Conservation (phyloP, 371 early-diverging fungal species). For the Batrachochytrium dendrobatidis region DNA sequence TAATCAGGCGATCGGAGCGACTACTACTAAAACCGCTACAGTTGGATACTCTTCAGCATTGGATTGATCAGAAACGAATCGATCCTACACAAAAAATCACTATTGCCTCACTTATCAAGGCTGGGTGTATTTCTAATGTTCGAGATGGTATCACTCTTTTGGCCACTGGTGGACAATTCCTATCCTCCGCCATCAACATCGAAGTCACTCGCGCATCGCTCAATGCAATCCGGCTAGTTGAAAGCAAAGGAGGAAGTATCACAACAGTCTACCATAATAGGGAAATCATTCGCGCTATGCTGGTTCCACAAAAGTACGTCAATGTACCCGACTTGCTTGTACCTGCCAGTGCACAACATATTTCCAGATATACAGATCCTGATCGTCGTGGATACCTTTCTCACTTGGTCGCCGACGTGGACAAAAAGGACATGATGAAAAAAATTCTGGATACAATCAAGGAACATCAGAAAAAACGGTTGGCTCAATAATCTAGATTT, state of each 20-base stretch:
- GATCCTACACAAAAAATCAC: slow-evolving; percentile 78
- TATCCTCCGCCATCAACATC: slow-evolving; percentile 58
- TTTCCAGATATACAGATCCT: slow-evolving; percentile 28
- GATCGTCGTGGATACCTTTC: slow-evolving; percentile 30
- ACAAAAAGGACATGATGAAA: slow-evolving; percentile 13
- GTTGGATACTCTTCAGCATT: slow-evolving; percentile 85
- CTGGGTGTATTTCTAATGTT: slow-evolving; percentile 67
- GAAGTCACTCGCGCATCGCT: slow-evolving; percentile 81
- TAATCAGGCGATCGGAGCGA: neutral
- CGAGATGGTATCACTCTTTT: slow-evolving; percentile 83
- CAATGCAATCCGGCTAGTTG: slow-evolving; percentile 74
- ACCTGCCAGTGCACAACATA: slow-evolving; percentile 40
- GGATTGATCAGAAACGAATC: slow-evolving; percentile 79
- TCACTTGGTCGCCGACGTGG: slow-evolving; percentile 7
- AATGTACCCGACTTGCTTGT: slow-evolving; percentile 54
- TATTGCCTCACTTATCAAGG: slow-evolving; percentile 68
- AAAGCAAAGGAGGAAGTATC: slow-evolving; percentile 77
- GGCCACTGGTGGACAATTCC: slow-evolving; percentile 51
- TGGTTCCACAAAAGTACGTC: slow-evolving; percentile 76
- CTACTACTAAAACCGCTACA: slow-evolving; percentile 41
- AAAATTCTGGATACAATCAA: slow-evolving; percentile 9
- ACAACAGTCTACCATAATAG: slow-evolving; percentile 73
- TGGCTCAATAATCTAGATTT: neutral
- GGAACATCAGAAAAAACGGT: neutral
- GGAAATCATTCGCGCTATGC: slow-evolving; percentile 65